Evolutionary conservation across 345 rosid genomes (phyloP), one percentile per base, ranked within the genome.

Genomic region (Hevea brasiliensis): DNA sequence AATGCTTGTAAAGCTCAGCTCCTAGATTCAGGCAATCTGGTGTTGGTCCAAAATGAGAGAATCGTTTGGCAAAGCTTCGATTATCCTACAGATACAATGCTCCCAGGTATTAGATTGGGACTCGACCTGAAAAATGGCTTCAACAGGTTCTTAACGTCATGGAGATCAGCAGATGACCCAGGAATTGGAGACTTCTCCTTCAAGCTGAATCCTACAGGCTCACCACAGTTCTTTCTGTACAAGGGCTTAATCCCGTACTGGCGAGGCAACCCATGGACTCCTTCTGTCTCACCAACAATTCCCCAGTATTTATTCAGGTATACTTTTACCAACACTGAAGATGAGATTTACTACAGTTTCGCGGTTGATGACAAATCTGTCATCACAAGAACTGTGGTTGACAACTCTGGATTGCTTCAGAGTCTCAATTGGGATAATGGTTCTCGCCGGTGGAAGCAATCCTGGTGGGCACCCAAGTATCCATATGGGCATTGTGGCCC

Each of bases 11-110:
- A n/a, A n/a, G n/a, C n/a, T n/a, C n/a, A n/a, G n/a, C n/a, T n/a
- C n/a, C n/a, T n/a, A n/a, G n/a, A n/a, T n/a, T n/a, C n/a, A n/a
- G n/a, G n/a, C n/a, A 74, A 74, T 56, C 12, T 74, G 20, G 42
- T 66, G 7, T 57, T 74, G 55, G 21, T 61, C 47, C 61, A 68
- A 17, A 45, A 37, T 8, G 15, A 45, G 3, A 26, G 21, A 65
- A 44, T 47, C 6, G 10, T 65, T 6, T 65, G 69, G 69, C 69
- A 65, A 23, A 65, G 69, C 69, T 65, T 65, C 8, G 69, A 65
- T 24, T 51, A 65, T 65, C 56, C 56, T 26, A 26, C 70, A 26
- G 3, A 65, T 29, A 65, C 57, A 0, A 6, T 24, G 24, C 15
- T 65, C 14, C 70, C 17, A 47, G 70, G 69, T 2, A 65, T 45